These are phyloP conservation scores for Heliocybe sulcata DNA, from an alignment of 1,284 basidiomycete genomes.

Conservation along the genomic window DNA sequence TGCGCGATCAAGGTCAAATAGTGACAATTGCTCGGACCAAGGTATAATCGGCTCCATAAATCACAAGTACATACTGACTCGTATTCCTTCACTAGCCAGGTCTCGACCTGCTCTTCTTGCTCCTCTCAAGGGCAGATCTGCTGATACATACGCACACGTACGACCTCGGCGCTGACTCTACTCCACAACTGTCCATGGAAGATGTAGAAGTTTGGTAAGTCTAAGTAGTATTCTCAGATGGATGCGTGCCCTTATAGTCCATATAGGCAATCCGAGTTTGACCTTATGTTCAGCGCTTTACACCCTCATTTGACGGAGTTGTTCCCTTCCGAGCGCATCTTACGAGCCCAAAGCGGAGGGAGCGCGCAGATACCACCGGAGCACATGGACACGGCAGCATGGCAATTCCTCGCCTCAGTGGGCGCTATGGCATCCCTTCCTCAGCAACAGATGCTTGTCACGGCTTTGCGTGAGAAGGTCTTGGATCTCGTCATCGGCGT, in stretches of 20 bases:
- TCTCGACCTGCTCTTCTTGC: constrained; percentile 85
- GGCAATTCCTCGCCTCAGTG: constrained; percentile 87
- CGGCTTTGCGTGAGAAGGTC: constrained; percentile 86
- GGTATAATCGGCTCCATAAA: constrained; percentile 38
- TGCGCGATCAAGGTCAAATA: constrained; percentile 80
- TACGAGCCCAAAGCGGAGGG: constrained; percentile 45
- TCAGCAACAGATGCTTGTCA: constrained; percentile 84
- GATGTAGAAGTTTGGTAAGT: constrained; percentile 53
- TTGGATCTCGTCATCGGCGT: constrained; percentile 79
- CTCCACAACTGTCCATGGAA: constrained; percentile 62
- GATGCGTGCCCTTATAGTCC: constrained; percentile 7
- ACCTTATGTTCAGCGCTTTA: constrained; percentile 77
- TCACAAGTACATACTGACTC: constrained; percentile 5
- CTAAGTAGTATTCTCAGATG: not conserved
- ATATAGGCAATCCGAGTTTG: constrained; percentile 74
- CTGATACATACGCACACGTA: constrained; percentile 78
- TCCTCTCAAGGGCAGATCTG: constrained; percentile 88
- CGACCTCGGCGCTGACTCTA: constrained; percentile 44
- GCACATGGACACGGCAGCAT: constrained; percentile 83
- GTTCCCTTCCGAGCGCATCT: constrained; percentile 73
- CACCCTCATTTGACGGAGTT: constrained; percentile 70
- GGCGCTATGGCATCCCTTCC: constrained; percentile 82
- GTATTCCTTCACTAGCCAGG: constrained; percentile 59
- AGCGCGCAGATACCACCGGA: constrained; percentile 37
- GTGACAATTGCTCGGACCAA: constrained; percentile 66